Conservation (phyloP, 805 yeast genomes). For the Candida sonorensis region DNA sequence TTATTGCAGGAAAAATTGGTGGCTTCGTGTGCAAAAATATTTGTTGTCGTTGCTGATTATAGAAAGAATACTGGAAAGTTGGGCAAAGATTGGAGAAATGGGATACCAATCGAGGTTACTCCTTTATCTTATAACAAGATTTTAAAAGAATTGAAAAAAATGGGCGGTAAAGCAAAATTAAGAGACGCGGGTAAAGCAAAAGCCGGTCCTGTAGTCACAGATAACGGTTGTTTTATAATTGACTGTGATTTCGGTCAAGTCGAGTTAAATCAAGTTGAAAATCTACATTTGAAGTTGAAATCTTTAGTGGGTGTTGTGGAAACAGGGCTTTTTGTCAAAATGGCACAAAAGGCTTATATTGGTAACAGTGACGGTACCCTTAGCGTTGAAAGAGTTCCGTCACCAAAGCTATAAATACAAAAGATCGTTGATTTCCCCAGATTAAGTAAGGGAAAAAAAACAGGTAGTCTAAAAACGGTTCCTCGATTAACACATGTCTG, state of each 20-base stretch:
- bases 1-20: conserved; percentile 92
- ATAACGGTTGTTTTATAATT: conserved; percentile 86
- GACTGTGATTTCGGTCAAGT: conserved; percentile 90
- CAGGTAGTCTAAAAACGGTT: not conserved
- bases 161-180: conserved; percentile 62
- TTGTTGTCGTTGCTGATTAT: conserved; percentile 89
- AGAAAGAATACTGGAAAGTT: conserved; percentile 69
- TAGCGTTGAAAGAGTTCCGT: conserved; percentile 5
- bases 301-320: conserved; percentile 88
- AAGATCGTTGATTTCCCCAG: not conserved
- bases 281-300: conserved; percentile 60
- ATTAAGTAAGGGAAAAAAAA: not conserved
- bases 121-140: conserved; percentile 81
- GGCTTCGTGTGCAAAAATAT: conserved; percentile 70
- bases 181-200: conserved; percentile 87
- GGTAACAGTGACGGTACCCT: conserved; percentile 72
- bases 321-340: conserved; percentile 77
- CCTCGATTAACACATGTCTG: too few species aligned
- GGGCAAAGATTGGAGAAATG: conserved; percentile 79
- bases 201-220: conserved; percentile 97
- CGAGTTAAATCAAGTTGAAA: conserved; percentile 34
- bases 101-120: conserved; percentile 92
- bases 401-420: conserved; percentile 3
- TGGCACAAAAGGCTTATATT: conserved; percentile 78
- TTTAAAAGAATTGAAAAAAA: conserved; percentile 43